Conservation (phyloP, 1,139 yeast genomes). For the Yamadazyma sp. region DNA sequence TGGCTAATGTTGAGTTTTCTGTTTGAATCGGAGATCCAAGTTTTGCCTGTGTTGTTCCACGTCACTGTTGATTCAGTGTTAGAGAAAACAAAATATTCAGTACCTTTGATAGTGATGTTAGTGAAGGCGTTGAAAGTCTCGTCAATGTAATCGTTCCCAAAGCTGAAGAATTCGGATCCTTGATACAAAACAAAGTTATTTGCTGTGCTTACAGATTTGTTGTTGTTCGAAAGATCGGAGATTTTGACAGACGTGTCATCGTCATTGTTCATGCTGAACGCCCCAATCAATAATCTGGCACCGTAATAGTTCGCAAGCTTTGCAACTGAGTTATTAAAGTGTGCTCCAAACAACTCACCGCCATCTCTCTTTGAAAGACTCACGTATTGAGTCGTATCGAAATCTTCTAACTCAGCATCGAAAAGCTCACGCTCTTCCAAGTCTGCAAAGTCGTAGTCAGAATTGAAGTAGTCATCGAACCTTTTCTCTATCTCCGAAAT, state of each 20-base stretch:
- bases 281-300: conserved; percentile 33
- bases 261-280: conserved; percentile 25
- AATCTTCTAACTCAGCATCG: conserved; percentile 1
- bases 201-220: conserved; percentile 26
- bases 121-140: conserved; percentile 31
- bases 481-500: conserved; percentile 14
- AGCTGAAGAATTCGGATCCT: conserved; percentile 34
- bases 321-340: conserved; percentile 31
- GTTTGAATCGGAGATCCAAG: conserved; percentile 37
- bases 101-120: conserved; percentile 32
- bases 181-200: conserved; percentile 35
- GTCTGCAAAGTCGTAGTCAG: conserved; percentile 1
- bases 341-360: conserved; percentile 26
- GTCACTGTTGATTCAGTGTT: conserved; percentile 23
- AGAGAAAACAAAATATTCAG: conserved; percentile 40
- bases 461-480: neutral
- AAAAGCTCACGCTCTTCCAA: conserved; percentile 5
- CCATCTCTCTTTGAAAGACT: conserved; percentile 24
- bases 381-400: neutral
- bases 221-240: conserved; percentile 30
- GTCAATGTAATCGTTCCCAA: conserved; percentile 35
- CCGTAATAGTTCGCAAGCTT: conserved; percentile 21
- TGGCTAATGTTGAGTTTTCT: conserved; percentile 38
- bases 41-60: conserved; percentile 41
- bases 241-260: conserved; percentile 21